These are phyloP conservation scores for Diaporthe capsici DNA, from an alignment of 2,329 filamentous ascomycete genomes.

Conservation along the genomic window DNA sequence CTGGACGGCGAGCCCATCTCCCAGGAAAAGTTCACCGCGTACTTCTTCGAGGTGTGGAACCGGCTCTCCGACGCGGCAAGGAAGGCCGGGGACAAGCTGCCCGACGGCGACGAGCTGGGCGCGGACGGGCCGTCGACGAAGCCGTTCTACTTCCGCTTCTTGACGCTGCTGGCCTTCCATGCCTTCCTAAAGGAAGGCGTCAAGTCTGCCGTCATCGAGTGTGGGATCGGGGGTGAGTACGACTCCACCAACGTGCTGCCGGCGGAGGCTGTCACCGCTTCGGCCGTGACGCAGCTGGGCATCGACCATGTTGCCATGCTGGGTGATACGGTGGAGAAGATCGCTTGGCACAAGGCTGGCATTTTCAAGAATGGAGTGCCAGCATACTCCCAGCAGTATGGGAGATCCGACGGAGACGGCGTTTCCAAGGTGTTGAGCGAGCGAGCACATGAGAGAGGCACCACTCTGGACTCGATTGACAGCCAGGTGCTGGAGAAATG, in stretches of 20 bases:
- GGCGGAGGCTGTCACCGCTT: conserved; percentile 72
- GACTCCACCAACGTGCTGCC: conserved; percentile 91
- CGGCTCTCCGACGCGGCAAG: conserved; percentile 59
- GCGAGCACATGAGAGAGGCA: conserved; percentile 71
- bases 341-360: conserved; percentile 92
- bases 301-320: conserved; percentile 89
- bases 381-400: conserved; percentile 68
- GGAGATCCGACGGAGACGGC: conserved; percentile 54
- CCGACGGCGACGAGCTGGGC: conserved; percentile 62
- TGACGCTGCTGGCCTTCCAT: conserved; percentile 91
- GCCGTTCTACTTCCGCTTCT: conserved; percentile 92
- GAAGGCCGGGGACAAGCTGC: conserved; percentile 48
- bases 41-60: conserved; percentile 91
- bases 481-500: conserved; percentile 50
- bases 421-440: conserved; percentile 50
- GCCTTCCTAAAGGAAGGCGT: conserved; percentile 84
- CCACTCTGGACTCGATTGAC: conserved; percentile 56
- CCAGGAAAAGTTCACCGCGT: conserved; percentile 77
- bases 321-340: conserved; percentile 82
- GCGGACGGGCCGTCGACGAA: conserved; percentile 74
- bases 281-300: conserved; percentile 84
- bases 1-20: conserved; percentile 81
- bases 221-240: conserved; percentile 93
- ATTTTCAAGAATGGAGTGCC: conserved; percentile 80
- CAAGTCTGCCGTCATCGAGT: conserved; percentile 86